Conservation (phyloP, 2,329 filamentous ascomycete species). For the Microdochium trichocladiopsis region DNA sequence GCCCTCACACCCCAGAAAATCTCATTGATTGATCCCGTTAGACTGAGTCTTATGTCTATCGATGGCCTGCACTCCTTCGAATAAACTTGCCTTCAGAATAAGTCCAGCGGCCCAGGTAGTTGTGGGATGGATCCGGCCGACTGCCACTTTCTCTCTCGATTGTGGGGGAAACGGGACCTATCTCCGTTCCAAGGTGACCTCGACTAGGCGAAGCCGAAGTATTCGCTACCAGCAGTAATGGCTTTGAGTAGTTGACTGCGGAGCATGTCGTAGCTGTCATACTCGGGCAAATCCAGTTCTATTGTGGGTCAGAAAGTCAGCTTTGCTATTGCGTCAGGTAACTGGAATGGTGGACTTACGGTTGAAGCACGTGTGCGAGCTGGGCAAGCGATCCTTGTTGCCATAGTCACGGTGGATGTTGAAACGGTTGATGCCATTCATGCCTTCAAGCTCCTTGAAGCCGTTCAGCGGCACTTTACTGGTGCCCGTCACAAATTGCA, state of each 20-base stretch:
- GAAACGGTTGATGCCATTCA: constrained; percentile 97
- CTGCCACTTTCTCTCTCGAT: too few species aligned
- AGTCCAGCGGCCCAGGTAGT: neutral
- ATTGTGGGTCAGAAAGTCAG: constrained; percentile 24
- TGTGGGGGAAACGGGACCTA: too few species aligned
- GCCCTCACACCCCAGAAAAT: too few species aligned
- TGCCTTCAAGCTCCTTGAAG: constrained; percentile 97
- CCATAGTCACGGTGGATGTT: constrained; percentile 98
- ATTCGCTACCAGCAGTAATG: constrained; percentile 96
- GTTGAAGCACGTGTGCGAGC: constrained; percentile 98
- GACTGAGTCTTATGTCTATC: neutral
- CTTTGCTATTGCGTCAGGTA: neutral
- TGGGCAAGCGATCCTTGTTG: constrained; percentile 90
- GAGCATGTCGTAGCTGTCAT: constrained; percentile 89
- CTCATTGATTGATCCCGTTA: too few species aligned
- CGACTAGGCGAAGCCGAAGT: constrained; percentile 86
- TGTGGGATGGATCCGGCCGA: too few species aligned
- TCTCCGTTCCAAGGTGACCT: too few species aligned
- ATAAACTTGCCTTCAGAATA: neutral
- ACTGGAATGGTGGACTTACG: constrained; percentile 55
- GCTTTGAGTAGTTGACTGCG: constrained; percentile 86
- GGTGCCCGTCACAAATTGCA: constrained; percentile 97
- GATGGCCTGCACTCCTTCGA: constrained; percentile 1
- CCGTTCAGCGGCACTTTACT: constrained; percentile 97
- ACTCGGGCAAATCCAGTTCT: constrained; percentile 98